A percentile compares a stretch with the other conserved stretches of the same genome.
Evolutionary conservation across 768 basidiomycete species (phyloP).

Genomic region (Russula lepida): DNA sequence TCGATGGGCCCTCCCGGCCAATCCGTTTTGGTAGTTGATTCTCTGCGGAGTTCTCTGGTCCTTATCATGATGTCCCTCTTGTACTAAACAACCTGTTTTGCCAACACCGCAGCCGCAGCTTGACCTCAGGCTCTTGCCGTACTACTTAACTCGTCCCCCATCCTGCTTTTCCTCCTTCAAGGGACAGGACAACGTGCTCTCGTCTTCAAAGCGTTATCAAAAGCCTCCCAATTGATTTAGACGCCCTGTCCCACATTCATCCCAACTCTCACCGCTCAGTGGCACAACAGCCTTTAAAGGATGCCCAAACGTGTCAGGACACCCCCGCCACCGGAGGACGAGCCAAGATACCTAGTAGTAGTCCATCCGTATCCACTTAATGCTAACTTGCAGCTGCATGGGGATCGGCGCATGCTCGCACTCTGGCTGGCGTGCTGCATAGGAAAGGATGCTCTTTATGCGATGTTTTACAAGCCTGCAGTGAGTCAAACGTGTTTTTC

Average conservation of each 20-base stretch:
- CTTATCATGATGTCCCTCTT: background rate
- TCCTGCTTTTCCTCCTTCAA: background rate
- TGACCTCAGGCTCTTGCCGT: too few species aligned
- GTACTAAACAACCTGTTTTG: background rate
- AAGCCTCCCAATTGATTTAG: background rate
- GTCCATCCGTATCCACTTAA: constrained; percentile 35
- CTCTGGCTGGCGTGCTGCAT: too few species aligned
- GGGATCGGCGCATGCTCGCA: too few species aligned
- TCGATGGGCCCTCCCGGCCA: too few species aligned
- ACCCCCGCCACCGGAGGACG: constrained; percentile 37
- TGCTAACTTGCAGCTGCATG: too few species aligned
- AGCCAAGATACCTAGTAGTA: constrained; percentile 38
- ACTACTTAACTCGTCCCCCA: background rate
- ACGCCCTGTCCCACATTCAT: background rate
- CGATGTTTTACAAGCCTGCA: constrained; percentile 38
- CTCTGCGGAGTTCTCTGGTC: too few species aligned
- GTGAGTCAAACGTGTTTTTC: too few species aligned
- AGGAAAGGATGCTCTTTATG: constrained; percentile 25
- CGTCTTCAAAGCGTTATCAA: too few species aligned
- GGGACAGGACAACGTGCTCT: too few species aligned
- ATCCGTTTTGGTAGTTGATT: too few species aligned
- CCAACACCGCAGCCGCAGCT: background rate
- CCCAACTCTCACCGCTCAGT: background rate
- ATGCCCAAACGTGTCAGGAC: constrained; percentile 34
- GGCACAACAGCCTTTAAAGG: too few species aligned